These are phyloP conservation scores for Phytopythium helicoides DNA, from an alignment of 352 stramenopile genomes.

Conservation along the genomic window DNA sequence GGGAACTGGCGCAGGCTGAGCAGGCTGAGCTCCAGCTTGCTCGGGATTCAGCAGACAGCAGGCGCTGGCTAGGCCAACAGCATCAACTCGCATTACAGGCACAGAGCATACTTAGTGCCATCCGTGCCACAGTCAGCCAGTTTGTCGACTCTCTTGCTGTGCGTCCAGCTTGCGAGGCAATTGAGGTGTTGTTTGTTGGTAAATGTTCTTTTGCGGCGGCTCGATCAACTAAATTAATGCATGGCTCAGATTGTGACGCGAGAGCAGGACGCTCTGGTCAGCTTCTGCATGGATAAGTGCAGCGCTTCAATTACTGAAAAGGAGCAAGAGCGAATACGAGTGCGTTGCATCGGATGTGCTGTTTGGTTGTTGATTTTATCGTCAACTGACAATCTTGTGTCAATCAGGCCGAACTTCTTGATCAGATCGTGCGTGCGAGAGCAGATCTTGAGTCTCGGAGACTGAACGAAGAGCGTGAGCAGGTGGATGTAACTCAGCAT, in stretches of 20 bases:
- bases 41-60: conserved; percentile 9
- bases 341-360: background rate
- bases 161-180: conserved; percentile 23
- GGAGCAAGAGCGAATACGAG: conserved; percentile 1
- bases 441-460: background rate
- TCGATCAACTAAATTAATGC: background rate
- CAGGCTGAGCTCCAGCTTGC: conserved; percentile 4
- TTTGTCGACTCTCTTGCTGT: conserved; percentile 48
- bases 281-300: conserved; percentile 5
- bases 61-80: conserved; percentile 8
- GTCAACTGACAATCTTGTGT: background rate
- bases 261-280: background rate
- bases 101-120: conserved; percentile 19
- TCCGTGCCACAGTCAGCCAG: conserved; percentile 24
- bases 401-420: background rate
- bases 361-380: background rate
- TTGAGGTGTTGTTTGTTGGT: conserved; percentile 18
- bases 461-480: conserved; percentile 1
- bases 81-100: conserved; percentile 24
- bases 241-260: background rate
- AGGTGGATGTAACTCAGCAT: background rate
- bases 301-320: background rate
- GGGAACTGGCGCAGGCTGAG: conserved; percentile 30
- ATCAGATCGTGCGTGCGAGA: background rate
- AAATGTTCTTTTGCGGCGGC: no score